Evolutionary conservation across 2,329 filamentous ascomycete species (phyloP).

Genomic region (Helminthosporium solani): DNA sequence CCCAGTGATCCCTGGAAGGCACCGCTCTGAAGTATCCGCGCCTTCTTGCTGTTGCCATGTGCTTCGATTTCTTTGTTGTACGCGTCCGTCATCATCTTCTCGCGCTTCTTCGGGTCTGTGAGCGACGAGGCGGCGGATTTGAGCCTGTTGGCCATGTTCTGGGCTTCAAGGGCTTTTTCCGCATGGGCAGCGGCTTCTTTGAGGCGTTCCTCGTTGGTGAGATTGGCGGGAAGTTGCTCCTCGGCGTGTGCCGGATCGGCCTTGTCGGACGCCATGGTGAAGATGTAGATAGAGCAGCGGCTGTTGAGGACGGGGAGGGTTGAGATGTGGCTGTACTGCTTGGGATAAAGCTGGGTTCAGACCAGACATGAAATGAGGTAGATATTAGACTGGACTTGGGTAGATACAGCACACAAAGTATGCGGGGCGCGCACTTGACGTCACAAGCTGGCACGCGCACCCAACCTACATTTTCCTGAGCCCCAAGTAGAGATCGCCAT

Average conservation of each 20-base stretch:
- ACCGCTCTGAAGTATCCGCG: constrained; percentile 35
- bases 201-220: constrained; percentile 30
- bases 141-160: constrained; percentile 31
- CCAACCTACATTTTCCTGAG: background rate
- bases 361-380: background rate
- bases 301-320: background rate
- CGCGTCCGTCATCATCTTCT: constrained; percentile 37
- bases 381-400: background rate
- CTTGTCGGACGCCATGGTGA: constrained; percentile 4
- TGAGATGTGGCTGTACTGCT: background rate
- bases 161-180: constrained; percentile 29
- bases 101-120: constrained; percentile 35
- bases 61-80: constrained; percentile 38
- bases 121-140: constrained; percentile 26
- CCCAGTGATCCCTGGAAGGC: constrained; percentile 45
- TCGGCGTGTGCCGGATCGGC: background rate
- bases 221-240: constrained; percentile 18
- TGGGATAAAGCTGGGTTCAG: background rate
- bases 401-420: background rate
- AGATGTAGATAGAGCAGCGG: background rate
- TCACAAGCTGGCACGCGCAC: constrained; percentile 8
- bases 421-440: constrained; percentile 4
- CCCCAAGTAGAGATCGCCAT: no score
- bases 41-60: constrained; percentile 38
- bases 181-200: constrained; percentile 32